A percentile compares a stretch with the other conserved stretches of the same genome.
phyloP scores from a whole-genome alignment of 306 rosid species.

The Trichosanthes cucumerina region DNA sequence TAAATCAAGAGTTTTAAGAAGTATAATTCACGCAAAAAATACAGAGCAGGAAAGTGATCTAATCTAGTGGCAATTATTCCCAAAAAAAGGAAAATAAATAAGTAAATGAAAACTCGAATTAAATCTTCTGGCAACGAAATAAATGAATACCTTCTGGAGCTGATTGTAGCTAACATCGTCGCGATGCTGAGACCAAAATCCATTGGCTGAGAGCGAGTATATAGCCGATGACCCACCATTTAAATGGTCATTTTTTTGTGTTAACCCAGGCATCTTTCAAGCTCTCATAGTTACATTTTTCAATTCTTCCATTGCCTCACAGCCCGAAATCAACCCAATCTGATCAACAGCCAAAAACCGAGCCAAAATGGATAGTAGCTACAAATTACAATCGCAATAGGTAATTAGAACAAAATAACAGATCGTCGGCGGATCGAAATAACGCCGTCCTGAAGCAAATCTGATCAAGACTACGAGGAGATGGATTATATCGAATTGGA shows the following conservation, averaged over 20 bases:
- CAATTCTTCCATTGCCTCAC: slow-evolving; percentile 30
- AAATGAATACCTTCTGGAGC: slow-evolving; percentile 73
- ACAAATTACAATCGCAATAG: slow-evolving; percentile 13
- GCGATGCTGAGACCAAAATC: slow-evolving; percentile 81
- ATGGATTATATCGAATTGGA: slow-evolving; percentile 9
- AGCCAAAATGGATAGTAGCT: slow-evolving; percentile 19
- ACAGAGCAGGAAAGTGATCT: slow-evolving; percentile 22
- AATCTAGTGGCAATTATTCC: slow-evolving; percentile 10
- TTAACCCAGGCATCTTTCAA: slow-evolving; percentile 84
- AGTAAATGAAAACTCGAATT: not conserved
- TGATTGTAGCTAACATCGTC: slow-evolving; percentile 65
- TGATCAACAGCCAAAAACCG: slow-evolving; percentile 19
- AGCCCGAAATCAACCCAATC: slow-evolving; percentile 27
- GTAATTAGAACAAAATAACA: not conserved
- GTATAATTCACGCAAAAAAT: slow-evolving; percentile 8
- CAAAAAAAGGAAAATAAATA: not conserved
- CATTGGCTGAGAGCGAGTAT: slow-evolving; percentile 47
- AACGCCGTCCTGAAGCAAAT: slow-evolving; percentile 16
- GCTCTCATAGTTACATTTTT: slow-evolving; percentile 29
- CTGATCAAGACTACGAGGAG: slow-evolving; percentile 12
- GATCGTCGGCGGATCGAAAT: slow-evolving; percentile 44
- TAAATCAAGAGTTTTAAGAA: slow-evolving; percentile 32
- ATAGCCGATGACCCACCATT: slow-evolving; percentile 46
- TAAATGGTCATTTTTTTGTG: slow-evolving; percentile 58
- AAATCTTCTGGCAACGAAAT: not conserved